These are phyloP conservation scores for Clavulina sp. DNA, from an alignment of 768 basidiomycete genomes.

Conservation along the genomic window DNA sequence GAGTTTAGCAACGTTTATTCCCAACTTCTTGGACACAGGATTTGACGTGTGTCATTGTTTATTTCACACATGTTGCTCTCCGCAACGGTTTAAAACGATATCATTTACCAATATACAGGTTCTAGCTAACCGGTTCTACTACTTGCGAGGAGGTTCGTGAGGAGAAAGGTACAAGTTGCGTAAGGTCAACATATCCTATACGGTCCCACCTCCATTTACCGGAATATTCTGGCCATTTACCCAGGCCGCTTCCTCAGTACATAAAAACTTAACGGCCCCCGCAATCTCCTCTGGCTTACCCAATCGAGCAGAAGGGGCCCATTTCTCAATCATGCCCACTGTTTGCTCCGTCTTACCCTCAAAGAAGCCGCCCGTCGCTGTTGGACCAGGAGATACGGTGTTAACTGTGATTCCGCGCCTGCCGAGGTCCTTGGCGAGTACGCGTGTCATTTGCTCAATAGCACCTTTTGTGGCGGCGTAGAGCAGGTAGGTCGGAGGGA, in stretches of 20 bases:
- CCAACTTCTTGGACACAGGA: too few relatives aligned
- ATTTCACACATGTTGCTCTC: too few relatives aligned
- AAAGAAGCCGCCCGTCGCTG: constrained; percentile 38
- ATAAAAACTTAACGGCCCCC: constrained; percentile 35
- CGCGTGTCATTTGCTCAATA: constrained; percentile 38
- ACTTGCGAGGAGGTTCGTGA: too few relatives aligned
- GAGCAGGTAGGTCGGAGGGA: constrained; percentile 31
- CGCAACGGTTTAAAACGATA: too few relatives aligned
- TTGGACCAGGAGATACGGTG: constrained; percentile 36
- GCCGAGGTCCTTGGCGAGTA: constrained; percentile 43
- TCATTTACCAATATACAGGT: too few relatives aligned
- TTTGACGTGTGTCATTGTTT: too few relatives aligned
- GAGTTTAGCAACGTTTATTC: too few relatives aligned
- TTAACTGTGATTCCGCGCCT: constrained; percentile 37
- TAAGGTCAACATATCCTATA: too few relatives aligned
- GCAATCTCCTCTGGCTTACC: constrained; percentile 36
- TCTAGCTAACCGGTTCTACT: too few relatives aligned
- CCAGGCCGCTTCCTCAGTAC: constrained; percentile 36
- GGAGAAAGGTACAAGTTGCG: too few relatives aligned
- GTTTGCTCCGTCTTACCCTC: constrained; percentile 32
- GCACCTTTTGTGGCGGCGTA: constrained; percentile 31
- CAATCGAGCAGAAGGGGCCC: constrained; percentile 31
- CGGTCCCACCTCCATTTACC: constrained; percentile 43
- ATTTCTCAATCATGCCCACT: constrained; percentile 28
- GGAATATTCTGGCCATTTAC: constrained; percentile 40